phyloP scores from a whole-genome alignment of 768 basidiomycete species.

The Rhizopogon sp. region DNA sequence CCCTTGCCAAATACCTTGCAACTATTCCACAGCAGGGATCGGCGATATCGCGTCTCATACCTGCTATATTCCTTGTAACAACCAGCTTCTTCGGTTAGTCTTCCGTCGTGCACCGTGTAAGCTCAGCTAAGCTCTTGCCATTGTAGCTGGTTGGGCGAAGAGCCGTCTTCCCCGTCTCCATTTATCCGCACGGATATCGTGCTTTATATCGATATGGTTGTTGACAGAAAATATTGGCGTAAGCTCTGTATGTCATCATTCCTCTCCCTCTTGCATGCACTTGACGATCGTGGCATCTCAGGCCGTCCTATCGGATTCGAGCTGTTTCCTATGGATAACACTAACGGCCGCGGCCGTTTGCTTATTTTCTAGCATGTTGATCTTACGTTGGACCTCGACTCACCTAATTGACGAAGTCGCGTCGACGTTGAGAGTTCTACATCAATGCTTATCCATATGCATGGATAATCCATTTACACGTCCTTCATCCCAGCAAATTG shows the following conservation, averaged over 20 bases:
- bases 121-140: not conserved
- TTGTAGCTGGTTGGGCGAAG: slow-evolving; percentile 34
- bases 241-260: slow-evolving; percentile 21
- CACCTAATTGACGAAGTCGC: slow-evolving; percentile 38
- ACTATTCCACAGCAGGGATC: slow-evolving; percentile 21
- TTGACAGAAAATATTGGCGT: slow-evolving; percentile 33
- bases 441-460: slow-evolving; percentile 27
- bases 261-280: not conserved
- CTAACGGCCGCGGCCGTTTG: slow-evolving; percentile 33
- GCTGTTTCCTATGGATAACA: slow-evolving; percentile 37
- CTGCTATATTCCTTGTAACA: slow-evolving; percentile 34
- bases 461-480: slow-evolving; percentile 21
- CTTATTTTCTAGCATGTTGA: slow-evolving; percentile 30
- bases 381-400: slow-evolving; percentile 38
- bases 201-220: slow-evolving; percentile 44
- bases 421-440: slow-evolving; percentile 28
- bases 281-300: slow-evolving; percentile 6
- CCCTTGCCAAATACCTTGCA: slow-evolving; percentile 30
- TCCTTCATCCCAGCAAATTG: slow-evolving; percentile 9
- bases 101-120: not conserved
- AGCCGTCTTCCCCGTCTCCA: slow-evolving; percentile 42
- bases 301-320: slow-evolving; percentile 21
- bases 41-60: slow-evolving; percentile 27
- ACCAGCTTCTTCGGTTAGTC: slow-evolving; percentile 34
- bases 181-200: slow-evolving; percentile 39